Conservation (phyloP, 345 rosid genomes). For the Trapa bicornis region DNA sequence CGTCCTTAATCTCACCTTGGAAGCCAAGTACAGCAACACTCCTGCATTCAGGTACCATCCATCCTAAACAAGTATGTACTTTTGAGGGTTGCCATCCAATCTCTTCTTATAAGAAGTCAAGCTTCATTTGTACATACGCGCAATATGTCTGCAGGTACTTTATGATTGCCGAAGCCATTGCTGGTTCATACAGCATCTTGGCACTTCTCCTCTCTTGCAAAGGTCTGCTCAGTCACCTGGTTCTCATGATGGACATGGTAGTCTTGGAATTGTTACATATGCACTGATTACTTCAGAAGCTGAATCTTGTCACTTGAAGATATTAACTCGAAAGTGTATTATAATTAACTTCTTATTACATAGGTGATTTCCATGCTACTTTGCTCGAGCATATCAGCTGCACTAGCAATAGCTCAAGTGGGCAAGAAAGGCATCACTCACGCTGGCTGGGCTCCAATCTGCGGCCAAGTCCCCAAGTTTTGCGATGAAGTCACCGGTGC, state of each 20-base stretch:
- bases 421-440: slow-evolving; percentile 46
- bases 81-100: too few relatives aligned
- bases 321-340: background rate
- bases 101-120: background rate
- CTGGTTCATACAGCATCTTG: slow-evolving; percentile 21
- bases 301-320: background rate
- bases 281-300: background rate
- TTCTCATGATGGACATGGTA: slow-evolving; percentile 35
- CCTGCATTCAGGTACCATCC: slow-evolving; percentile 29
- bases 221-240: slow-evolving; percentile 15
- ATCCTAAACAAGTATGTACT: background rate
- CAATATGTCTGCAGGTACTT: slow-evolving; percentile 22
- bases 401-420: slow-evolving; percentile 41
- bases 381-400: slow-evolving; percentile 43
- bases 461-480: slow-evolving; percentile 35
- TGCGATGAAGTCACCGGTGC: slow-evolving; percentile 31
- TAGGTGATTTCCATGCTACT: slow-evolving; percentile 21
- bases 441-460: slow-evolving; percentile 58
- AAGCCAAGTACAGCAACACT: slow-evolving; percentile 34
- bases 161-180: slow-evolving; percentile 42
- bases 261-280: background rate
- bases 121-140: background rate
- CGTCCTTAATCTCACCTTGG: slow-evolving; percentile 44
- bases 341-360: background rate
- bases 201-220: slow-evolving; percentile 20